A percentile compares a stretch with the other conserved stretches of the same genome.
Conservation (phyloP, 768 basidiomycete genomes). For the Cystobasidium ongulense region DNA sequence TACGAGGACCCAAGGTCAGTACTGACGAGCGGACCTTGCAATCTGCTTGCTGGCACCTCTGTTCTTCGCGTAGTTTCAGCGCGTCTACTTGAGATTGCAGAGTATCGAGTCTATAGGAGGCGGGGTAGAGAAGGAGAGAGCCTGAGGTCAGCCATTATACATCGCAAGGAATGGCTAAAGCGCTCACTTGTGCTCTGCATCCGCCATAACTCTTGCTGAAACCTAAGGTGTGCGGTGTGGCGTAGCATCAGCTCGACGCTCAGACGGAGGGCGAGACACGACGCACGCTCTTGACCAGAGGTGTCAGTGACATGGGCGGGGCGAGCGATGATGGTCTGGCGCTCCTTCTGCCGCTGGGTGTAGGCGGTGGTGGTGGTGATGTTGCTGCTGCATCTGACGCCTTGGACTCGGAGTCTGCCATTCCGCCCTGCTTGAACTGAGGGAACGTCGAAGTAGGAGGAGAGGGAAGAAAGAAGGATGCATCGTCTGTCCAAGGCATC, state of each 20-base stretch:
- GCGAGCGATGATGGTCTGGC: not conserved
- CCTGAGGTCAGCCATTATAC: too few relatives aligned
- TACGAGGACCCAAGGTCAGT: too few relatives aligned
- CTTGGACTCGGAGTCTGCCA: not conserved
- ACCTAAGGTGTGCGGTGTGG: too few relatives aligned
- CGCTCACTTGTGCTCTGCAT: slow-evolving; percentile 6
- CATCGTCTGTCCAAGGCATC: not conserved
- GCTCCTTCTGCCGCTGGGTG: not conserved
- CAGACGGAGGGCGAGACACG: not conserved
- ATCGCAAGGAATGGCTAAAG: too few relatives aligned
- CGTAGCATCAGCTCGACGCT: too few relatives aligned
- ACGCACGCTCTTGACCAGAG: not conserved
- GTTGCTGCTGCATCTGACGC: not conserved
- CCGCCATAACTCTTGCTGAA: not conserved
- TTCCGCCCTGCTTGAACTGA: not conserved
- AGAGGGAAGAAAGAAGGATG: not conserved
- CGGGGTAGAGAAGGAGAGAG: not conserved
- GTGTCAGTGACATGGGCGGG: not conserved
- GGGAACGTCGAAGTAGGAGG: not conserved
- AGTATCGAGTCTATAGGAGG: not conserved
- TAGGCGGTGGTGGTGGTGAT: not conserved
- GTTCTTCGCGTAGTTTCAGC: not conserved
- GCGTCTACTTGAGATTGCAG: not conserved
- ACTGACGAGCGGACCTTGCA: too few relatives aligned
- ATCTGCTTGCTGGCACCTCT: too few relatives aligned